These are phyloP conservation scores for Cladophialophora immunda DNA, from an alignment of 2,329 filamentous ascomycete species.

Conservation along the genomic window DNA sequence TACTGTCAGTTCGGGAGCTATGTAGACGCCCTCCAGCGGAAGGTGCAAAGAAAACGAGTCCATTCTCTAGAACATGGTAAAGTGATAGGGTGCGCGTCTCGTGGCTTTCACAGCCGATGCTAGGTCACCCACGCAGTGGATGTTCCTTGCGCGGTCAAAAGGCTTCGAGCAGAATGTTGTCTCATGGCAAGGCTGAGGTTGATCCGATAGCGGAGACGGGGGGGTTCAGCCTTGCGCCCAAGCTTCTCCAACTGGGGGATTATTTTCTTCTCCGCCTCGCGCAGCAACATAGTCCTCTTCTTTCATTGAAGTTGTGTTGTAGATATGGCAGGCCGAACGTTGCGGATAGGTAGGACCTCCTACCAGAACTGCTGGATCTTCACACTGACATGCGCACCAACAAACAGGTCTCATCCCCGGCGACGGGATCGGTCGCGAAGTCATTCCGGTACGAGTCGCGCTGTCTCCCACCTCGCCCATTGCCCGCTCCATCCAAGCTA, in stretches of 20 bases:
- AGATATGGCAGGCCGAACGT: slow-evolving; percentile 33
- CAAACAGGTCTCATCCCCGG: slow-evolving; percentile 83
- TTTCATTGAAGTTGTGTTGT: neutral
- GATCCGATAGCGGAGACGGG: slow-evolving; percentile 28
- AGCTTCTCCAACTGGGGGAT: slow-evolving; percentile 24
- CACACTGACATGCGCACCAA: neutral
- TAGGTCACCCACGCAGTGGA: neutral
- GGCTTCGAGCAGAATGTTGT: neutral
- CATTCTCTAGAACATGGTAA: too few relatives aligned
- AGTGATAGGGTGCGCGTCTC: too few relatives aligned
- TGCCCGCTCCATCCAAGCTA: slow-evolving; percentile 3
- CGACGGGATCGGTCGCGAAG: slow-evolving; percentile 97
- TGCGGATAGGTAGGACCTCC: slow-evolving; percentile 33
- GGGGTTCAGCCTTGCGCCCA: slow-evolving; percentile 25
- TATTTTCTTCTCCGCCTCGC: slow-evolving; percentile 4
- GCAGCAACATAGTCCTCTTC: neutral
- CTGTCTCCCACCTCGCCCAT: slow-evolving; percentile 10
- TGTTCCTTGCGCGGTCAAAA: neutral
- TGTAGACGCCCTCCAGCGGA: too few relatives aligned
- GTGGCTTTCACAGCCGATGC: too few relatives aligned
- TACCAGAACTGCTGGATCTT: neutral
- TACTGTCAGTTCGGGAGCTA: too few relatives aligned
- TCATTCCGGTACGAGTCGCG: slow-evolving; percentile 75
- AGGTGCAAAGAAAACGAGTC: too few relatives aligned
- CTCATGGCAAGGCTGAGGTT: neutral